A percentile compares a stretch with the other conserved stretches of the same genome.
Conservation (phyloP, 1,284 basidiomycete species). For the Sporisorium graminicola region DNA sequence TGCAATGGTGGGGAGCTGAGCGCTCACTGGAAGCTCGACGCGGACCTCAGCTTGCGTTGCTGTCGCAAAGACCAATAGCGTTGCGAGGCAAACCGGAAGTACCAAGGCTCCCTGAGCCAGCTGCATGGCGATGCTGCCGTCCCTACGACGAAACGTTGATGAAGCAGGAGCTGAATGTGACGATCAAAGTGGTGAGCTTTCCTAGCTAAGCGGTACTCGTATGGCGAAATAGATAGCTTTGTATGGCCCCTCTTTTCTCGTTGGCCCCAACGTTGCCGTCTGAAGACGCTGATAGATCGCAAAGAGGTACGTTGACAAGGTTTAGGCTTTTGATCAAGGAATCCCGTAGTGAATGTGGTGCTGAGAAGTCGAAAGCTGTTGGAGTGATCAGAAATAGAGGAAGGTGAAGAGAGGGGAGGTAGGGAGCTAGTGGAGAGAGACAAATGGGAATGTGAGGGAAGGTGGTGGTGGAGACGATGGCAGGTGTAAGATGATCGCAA, state of each 20-base stretch:
- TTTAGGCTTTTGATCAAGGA: no score
- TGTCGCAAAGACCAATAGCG: constrained; percentile 3
- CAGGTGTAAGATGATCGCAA: background rate
- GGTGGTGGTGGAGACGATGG: background rate
- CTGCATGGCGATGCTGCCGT: constrained; percentile 4
- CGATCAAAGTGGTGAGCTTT: background rate
- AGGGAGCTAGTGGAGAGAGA: background rate
- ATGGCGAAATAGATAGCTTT: background rate
- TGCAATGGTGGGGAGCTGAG: constrained; percentile 60
- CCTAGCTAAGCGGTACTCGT: no score
- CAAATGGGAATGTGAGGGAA: background rate
- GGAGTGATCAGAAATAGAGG: background rate
- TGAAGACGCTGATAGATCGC: background rate
- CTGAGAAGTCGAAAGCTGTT: background rate
- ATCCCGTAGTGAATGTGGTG: no score
- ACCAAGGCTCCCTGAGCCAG: background rate
- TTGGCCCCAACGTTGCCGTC: background rate
- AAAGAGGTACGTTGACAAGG: no score
- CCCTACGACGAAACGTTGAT: background rate
- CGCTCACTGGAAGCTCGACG: constrained; percentile 41
- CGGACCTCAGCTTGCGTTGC: constrained; percentile 24
- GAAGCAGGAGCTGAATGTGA: background rate
- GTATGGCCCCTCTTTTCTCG: background rate
- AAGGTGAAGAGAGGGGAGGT: background rate
- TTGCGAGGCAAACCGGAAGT: constrained; percentile 9